These are phyloP conservation scores for Pascua guehoae DNA, from an alignment of 1,284 basidiomycete species.

Conservation along the genomic window DNA sequence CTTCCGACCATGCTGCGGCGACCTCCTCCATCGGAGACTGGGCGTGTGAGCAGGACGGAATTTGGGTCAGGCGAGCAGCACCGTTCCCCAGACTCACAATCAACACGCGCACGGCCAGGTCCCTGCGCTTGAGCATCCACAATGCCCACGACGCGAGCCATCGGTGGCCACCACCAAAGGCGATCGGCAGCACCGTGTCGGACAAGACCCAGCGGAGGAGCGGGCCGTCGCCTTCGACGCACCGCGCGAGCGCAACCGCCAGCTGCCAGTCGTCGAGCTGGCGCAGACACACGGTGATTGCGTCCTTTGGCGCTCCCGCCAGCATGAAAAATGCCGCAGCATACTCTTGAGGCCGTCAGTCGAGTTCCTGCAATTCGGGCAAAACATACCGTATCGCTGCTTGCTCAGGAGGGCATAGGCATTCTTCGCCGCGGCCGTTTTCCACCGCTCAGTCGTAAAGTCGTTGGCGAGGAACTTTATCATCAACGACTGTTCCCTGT, in stretches of 20 bases:
- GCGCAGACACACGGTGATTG: conserved; percentile 83
- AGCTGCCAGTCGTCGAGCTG: conserved; percentile 87
- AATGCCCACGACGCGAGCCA: conserved; percentile 98
- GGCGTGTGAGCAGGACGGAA: background rate
- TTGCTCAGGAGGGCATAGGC: conserved; percentile 90
- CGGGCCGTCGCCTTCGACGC: conserved; percentile 77
- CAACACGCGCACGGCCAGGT: conserved; percentile 65
- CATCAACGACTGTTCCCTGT: conserved; percentile 86
- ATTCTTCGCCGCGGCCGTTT: conserved; percentile 91
- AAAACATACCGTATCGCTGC: conserved; percentile 73
- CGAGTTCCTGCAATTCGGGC: no score
- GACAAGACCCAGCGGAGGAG: conserved; percentile 68
- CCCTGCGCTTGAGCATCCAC: conserved; percentile 79
- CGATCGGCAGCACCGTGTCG: conserved; percentile 72
- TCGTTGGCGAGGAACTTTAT: conserved; percentile 90
- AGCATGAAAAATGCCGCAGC: conserved; percentile 97
- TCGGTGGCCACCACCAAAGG: conserved; percentile 79
- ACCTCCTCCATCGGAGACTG: conserved; percentile 43
- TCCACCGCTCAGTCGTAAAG: conserved; percentile 80
- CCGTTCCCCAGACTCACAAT: conserved; percentile 25
- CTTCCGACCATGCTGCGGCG: conserved; percentile 23
- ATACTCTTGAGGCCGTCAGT: conserved; percentile 61
- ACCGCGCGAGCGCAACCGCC: conserved; percentile 78
- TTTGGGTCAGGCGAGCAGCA: background rate
- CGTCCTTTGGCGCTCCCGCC: conserved; percentile 82